Percentiles rank a stretch among this genome's conserved stretches.
phyloP scores from a whole-genome alignment of 257 asterid species.

The Salvia rosmarinus region DNA sequence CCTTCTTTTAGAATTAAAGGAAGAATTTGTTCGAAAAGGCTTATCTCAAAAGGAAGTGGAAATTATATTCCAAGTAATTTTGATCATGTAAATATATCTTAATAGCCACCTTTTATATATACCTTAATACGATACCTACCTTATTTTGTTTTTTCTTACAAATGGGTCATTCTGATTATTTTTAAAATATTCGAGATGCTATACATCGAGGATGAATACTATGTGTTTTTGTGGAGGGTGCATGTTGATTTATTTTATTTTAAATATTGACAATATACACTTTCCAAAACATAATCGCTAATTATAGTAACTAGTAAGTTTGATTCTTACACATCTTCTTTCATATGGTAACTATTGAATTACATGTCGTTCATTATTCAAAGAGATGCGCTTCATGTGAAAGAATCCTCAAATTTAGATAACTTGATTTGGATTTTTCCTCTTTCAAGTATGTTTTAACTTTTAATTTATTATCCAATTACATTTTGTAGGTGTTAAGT shows the following conservation, averaged over 20 bases:
- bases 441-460: no score
- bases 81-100: background rate
- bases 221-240: background rate
- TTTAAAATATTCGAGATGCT: background rate
- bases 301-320: constrained; percentile 26
- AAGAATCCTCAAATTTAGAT: background rate
- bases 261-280: background rate
- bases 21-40: background rate
- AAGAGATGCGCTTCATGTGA: no score
- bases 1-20: background rate
- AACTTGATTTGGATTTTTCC: background rate
- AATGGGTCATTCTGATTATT: background rate
- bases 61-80: background rate
- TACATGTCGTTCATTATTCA: background rate
- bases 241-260: background rate
- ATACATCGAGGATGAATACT: background rate
- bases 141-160: background rate
- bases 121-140: no score
- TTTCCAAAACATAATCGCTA: constrained; percentile 12
- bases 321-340: background rate
- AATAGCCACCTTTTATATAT: no score
- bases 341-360: background rate
- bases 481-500: no score
- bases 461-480: no score
- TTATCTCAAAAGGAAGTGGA: constrained; percentile 13